Base-by-base conservation (phyloP, 768 basidiomycete species). In the Suillus sp. region DNA sequence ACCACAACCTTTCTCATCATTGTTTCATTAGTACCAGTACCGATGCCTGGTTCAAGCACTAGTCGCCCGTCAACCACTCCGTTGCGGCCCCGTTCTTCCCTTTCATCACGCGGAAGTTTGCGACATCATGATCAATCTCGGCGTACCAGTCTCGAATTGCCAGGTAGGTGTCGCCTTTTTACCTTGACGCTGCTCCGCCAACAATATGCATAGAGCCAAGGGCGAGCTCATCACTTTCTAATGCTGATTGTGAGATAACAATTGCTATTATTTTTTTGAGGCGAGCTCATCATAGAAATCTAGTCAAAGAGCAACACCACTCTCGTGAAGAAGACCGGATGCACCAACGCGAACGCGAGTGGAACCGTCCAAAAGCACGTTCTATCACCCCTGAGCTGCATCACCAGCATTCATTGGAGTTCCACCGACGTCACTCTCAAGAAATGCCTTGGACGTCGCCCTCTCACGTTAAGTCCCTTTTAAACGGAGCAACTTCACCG, bases 321-420 rank as follows among this genome's bases (percentile, higher is more conserved):
- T 71, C 76, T 32, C 67, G 67, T 14, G 73, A 71, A 53, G 72
- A 72, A 25, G 76, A 72, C n/a, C 74, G 57, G 16, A 64, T 65
- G 47, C 78, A 74, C 56, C 80, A 83, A 59, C 82, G 77, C 40
- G 84, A 86, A 69, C 79, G 78, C 54, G 78, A 78, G 50, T 81
- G 85, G 86, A 83, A 82, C 64, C 73, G 71, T 20, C 72, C 73
- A 22, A 78, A 70, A 51, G 48, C 64, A 55, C 56, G 66, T 27
- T 67, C 79, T 38, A 53, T 40, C 54, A 70, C 69, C 11, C 68
- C 72, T 45, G 71, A 73, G 40, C 61, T 64, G 47, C 67, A 69
- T 53, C 75, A 59, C 66, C 72, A 61, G 30, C 67, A 69, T 62
- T 75, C 68, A 38, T 71, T 73, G 43, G 77, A 75, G 25, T 64